These are phyloP conservation scores for Laguncularia racemosa DNA, from an alignment of 345 rosid genomes.

Conservation along the genomic window DNA sequence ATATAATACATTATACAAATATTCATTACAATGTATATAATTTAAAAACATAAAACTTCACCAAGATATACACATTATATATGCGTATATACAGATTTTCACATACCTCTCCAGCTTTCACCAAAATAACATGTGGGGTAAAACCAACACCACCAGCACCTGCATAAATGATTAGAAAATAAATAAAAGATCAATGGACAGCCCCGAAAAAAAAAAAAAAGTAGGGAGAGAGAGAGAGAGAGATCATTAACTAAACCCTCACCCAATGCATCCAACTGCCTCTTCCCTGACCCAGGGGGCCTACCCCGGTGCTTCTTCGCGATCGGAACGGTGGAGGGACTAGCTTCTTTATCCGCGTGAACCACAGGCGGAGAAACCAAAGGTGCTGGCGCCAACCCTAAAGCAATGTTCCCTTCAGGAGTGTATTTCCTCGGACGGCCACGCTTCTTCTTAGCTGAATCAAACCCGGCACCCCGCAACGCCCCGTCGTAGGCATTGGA, in stretches of 20 bases:
- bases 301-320: conserved; percentile 71
- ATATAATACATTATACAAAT: too few relatives aligned
- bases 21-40: too few relatives aligned
- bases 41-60: too few relatives aligned
- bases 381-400: conserved; percentile 62
- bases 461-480: conserved; percentile 35
- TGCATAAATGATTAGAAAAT: conserved; percentile 11
- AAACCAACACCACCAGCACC: conserved; percentile 92
- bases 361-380: conserved; percentile 43
- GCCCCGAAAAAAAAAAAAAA: background rate
- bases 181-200: background rate
- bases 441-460: conserved; percentile 68
- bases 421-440: conserved; percentile 90
- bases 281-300: conserved; percentile 92
- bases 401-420: conserved; percentile 77
- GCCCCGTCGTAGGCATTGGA: conserved; percentile 48
- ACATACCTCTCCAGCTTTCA: conserved; percentile 82
- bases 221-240: background rate
- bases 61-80: too few relatives aligned
- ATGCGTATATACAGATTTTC: background rate
- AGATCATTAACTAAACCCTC: background rate
- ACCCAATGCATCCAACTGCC: conserved; percentile 95
- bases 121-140: conserved; percentile 91
- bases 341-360: conserved; percentile 25
- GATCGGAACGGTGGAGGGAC: conserved; percentile 40